Percentiles rank a stretch among this genome's conserved stretches.
Conservation (phyloP, 768 basidiomycete genomes). For the Rickenella mellea region DNA sequence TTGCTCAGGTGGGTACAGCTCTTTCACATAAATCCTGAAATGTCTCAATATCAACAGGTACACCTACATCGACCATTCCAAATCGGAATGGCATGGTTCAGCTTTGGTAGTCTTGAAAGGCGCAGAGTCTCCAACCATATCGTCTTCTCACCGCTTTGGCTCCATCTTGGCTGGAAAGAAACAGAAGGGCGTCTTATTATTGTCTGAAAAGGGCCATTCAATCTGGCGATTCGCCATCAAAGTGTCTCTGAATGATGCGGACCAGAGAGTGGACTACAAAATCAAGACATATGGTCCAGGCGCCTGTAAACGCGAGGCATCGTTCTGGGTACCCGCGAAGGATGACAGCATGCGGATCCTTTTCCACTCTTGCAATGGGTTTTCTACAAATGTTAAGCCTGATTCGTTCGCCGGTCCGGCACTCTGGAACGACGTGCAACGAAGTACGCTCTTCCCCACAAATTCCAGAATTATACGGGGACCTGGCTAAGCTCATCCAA, state of each 20-base stretch:
- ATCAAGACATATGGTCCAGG: background rate
- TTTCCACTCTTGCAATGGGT: constrained; percentile 12
- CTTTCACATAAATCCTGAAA: background rate
- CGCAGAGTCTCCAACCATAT: background rate
- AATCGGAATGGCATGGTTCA: constrained; percentile 8
- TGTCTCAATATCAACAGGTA: constrained; percentile 3
- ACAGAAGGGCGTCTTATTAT: background rate
- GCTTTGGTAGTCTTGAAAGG: constrained; percentile 2
- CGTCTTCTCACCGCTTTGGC: too few species aligned
- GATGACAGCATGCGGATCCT: constrained; percentile 9
- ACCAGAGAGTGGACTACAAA: constrained; percentile 5
- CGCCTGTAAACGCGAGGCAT: constrained; percentile 3
- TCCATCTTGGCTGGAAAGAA: background rate
- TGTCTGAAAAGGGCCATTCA: constrained; percentile 1
- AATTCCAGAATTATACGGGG: background rate
- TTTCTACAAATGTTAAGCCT: constrained; percentile 5
- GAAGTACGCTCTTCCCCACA: background rate
- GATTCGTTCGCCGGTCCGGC: constrained; percentile 7
- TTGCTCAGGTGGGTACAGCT: background rate
- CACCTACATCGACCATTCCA: constrained; percentile 5
- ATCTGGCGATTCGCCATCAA: constrained; percentile 8
- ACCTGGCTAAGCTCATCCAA: too few species aligned
- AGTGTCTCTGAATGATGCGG: constrained; percentile 2
- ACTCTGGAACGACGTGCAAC: constrained; percentile 9
- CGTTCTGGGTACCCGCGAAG: constrained; percentile 8